A percentile compares a stretch with the other conserved stretches of the same genome.
Evolutionary conservation across 164 flowering plant genomes (phyloP).

Genomic region (Vitis cinerea): DNA sequence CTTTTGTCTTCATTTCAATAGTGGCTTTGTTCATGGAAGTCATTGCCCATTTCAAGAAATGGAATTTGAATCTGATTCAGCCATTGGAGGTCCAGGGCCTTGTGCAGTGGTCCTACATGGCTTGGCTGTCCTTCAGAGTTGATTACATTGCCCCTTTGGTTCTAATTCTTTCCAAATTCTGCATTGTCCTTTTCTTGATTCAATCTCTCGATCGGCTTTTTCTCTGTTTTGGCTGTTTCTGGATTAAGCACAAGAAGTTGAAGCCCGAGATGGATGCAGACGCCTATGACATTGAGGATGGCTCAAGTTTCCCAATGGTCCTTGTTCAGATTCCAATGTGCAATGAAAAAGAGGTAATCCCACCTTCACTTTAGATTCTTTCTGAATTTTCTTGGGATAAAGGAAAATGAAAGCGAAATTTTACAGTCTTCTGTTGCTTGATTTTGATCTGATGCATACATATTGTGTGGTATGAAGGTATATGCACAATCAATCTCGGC

Average conservation of each 20-base stretch:
- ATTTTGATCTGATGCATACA: background rate
- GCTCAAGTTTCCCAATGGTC: slow-evolving; percentile 60
- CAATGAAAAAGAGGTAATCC: slow-evolving; percentile 70
- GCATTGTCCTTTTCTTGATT: slow-evolving; percentile 62
- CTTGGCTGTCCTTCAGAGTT: slow-evolving; percentile 59
- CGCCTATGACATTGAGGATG: slow-evolving; percentile 49
- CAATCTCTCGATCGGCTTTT: slow-evolving; percentile 68
- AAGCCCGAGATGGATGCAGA: slow-evolving; percentile 42
- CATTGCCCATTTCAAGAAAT: slow-evolving; percentile 53
- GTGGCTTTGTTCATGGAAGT: slow-evolving; percentile 46
- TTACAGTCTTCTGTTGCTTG: background rate
- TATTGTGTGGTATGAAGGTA: slow-evolving; percentile 37
- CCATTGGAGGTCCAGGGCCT: slow-evolving; percentile 50
- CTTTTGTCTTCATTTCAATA: slow-evolving; percentile 43
- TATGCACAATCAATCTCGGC: slow-evolving; percentile 66
- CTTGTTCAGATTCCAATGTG: slow-evolving; percentile 85
- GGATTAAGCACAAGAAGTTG: slow-evolving; percentile 61
- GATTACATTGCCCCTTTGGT: slow-evolving; percentile 60
- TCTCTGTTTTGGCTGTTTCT: slow-evolving; percentile 71
- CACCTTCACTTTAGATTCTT: too few relatives aligned
- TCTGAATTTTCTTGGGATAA: too few relatives aligned
- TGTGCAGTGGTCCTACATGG: slow-evolving; percentile 52
- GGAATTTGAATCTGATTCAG: slow-evolving; percentile 45
- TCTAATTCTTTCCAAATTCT: slow-evolving; percentile 45
- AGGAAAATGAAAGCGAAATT: background rate